A percentile compares a stretch with the other conserved stretches of the same genome.
Evolutionary conservation across 257 asterid species (phyloP).

Genomic region (Mitragyna speciosa): DNA sequence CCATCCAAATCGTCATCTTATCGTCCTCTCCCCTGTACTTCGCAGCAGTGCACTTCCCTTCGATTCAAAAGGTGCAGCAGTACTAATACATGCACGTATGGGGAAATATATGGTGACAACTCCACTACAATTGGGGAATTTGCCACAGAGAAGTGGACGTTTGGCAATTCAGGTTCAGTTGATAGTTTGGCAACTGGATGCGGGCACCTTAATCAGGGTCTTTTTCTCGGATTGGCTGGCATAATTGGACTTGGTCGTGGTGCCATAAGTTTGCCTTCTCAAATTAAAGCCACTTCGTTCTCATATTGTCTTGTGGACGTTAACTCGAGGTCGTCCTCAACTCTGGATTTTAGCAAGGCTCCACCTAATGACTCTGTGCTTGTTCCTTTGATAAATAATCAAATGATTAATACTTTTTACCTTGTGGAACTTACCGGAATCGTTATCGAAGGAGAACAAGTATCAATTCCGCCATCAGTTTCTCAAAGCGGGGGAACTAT

Average conservation of each 20-base stretch:
- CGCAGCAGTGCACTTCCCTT: not conserved
- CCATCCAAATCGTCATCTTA: constrained; percentile 6
- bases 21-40: not conserved
- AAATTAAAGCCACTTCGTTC: constrained; percentile 17
- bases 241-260: constrained; percentile 20
- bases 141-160: not conserved
- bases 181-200: constrained; percentile 21
- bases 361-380: constrained; percentile 8
- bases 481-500: constrained; percentile 22
- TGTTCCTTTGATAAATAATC: constrained; percentile 2
- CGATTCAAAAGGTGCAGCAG: fast-evolving
- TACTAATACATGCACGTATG: not conserved
- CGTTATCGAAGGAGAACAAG: constrained; percentile 10
- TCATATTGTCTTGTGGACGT: constrained; percentile 25
- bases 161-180: constrained; percentile 7
- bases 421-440: constrained; percentile 18
- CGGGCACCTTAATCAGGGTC: constrained; percentile 1
- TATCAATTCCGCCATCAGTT: not conserved
- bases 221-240: not conserved
- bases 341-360: constrained; percentile 23
- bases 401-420: not conserved
- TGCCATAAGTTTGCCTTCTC: constrained; percentile 5
- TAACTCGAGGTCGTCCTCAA: constrained; percentile 5
- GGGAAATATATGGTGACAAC: not conserved
- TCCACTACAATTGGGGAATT: not conserved